Base-by-base conservation (phyloP, 2,329 filamentous ascomycete species). In the Beauveria scarabaeidicola region DNA sequence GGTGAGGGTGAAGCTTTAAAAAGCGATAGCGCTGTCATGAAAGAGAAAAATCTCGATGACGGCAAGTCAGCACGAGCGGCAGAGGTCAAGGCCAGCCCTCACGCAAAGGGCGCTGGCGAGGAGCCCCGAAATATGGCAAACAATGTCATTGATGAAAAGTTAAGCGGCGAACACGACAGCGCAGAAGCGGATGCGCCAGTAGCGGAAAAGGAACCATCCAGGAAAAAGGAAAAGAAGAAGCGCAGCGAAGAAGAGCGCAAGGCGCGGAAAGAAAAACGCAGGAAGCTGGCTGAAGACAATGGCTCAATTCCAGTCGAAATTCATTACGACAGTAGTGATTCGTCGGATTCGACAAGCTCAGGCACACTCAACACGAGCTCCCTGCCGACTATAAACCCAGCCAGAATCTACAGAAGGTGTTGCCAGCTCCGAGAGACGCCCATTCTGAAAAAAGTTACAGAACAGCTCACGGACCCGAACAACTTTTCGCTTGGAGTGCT, bases 181-280 rank as follows among this genome's bases (percentile, higher is more conserved):
- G 44, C 29, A 32, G 43, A 72, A 76, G 5, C 72, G 3, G 73
- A 72, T 9, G 76, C 59, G 3, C n/a, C 44, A 10, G 51, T 47
- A 17, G 62, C 63, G n/a, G n/a, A 53, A 10, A 68, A 68, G 58
- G 66, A 67, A 52, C 77, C 74, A 1, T 85, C 78, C 8, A 87
- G 86, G 66, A 97, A 95, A 74, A 94, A 91, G 73, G 92, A 97
- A 69, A 97, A 96, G 79, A 97, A 97, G 75, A 96, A 96, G 77
- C 86, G 88, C 64, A 96, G 90, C 44, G 93, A 97, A 70, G 91
- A 93, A 61, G 93, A 97, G 72, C 82, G 92, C 46, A 96, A 95
- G 70, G 90, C 94, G 62, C 84, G 92, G 58, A 96, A 95, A 71
- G 92, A 97, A 73, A 90, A 90, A 73, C 93, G 90, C 70, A 82